Base-by-base conservation (phyloP, 176 grass and related monocot species). In the Oryza australiensis region DNA sequence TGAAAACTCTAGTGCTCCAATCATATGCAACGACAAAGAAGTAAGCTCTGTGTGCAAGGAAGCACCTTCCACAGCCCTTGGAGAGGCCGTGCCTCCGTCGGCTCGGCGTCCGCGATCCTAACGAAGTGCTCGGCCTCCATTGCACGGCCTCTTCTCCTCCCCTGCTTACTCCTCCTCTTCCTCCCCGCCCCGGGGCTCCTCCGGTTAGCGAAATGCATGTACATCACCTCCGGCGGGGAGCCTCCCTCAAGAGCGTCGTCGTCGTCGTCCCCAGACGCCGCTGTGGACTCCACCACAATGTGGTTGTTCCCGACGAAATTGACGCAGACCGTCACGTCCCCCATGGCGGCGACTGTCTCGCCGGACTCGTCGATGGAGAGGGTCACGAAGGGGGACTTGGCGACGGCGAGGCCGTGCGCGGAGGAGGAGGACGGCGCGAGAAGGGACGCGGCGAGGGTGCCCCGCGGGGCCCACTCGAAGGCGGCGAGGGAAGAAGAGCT, bases 61-160 rank as follows among this genome's bases (percentile, higher is more conserved):
- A 77, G 80, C 86, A 94, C 91, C 91, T 94, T 90, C 91, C 91
- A 90, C 70, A 90, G 53, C n/a, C 91, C 91, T 60, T 94, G 91
- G 22, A 94, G 67, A 14, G 83, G 91, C 12, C 88, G 76, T 3
- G 60, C 79, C 64, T 66, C 28, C 1, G 91, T 94, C 0, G 91
- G 86, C 77, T 88, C 79, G 0, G 64, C 67, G n/a, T 88, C 81
- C 1, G 41, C 15, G 0, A 94, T 89, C 89, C 88, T 91, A 11
- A 92, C 82, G 5, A 89, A 94, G 57, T 89, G 87, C 49, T 94
- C 82, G 0, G 82, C 7, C 27, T 89, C 87, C 87, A 89, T 71
- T 7, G 34, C 7, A 1, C 78, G 62, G 15, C 73, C 62, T 75
- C 67, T 80, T 78, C 82, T 81, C 66, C 81, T 88, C 57, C 78